Evolutionary conservation across 1,284 basidiomycete species (phyloP).

Genomic region (Apiotrichum gamsii): DNA sequence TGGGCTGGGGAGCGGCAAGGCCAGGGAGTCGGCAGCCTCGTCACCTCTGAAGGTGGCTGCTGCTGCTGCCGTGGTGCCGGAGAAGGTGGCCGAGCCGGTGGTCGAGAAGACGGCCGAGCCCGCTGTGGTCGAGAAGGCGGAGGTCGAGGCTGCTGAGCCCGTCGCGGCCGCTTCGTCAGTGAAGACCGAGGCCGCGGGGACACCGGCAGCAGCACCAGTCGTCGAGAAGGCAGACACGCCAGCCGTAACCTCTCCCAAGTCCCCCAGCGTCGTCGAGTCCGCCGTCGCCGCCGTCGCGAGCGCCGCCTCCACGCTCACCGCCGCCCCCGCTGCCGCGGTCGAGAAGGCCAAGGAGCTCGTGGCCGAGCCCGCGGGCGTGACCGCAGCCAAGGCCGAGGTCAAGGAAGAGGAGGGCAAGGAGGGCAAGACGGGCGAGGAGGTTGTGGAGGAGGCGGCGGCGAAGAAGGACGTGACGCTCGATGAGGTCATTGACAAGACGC

Average conservation of each 20-base stretch:
- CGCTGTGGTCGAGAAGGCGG: neutral
- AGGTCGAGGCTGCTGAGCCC: neutral
- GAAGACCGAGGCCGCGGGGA: neutral
- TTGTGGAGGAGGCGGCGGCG: neutral
- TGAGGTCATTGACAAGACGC: constrained; percentile 18
- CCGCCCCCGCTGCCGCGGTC: neutral
- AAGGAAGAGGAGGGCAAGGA: constrained; percentile 1
- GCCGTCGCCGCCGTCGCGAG: neutral
- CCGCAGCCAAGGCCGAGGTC: neutral
- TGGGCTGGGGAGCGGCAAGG: no score
- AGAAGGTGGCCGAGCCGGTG: neutral
- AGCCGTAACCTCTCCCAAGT: neutral
- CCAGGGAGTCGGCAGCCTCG: neutral
- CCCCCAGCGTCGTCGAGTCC: neutral
- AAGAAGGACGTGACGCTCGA: constrained; percentile 15
- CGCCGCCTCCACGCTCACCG: neutral
- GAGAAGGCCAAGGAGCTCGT: neutral
- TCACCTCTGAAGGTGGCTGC: neutral
- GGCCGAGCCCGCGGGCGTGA: neutral
- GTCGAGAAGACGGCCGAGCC: neutral
- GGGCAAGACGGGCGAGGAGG: neutral
- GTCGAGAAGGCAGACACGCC: neutral
- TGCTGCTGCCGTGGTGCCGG: neutral
- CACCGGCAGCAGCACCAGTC: neutral
- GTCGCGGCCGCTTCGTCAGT: neutral